phyloP scores from a whole-genome alignment of 352 stramenopile genomes.

The Thraustochytrium sp. region DNA sequence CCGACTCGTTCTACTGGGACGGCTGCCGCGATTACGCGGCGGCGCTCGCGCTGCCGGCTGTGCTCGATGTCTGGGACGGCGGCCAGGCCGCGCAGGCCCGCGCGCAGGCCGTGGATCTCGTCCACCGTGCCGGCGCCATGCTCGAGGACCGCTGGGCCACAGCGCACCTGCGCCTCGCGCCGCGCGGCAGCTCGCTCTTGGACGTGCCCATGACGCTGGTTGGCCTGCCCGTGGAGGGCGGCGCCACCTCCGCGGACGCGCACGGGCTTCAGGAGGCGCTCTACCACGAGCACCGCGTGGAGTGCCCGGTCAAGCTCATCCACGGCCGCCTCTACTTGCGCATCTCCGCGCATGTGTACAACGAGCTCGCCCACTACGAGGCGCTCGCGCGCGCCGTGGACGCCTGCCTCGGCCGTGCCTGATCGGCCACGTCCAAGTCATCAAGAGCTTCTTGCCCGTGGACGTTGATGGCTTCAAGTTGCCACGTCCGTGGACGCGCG shows the following conservation, averaged over 20 bases:
- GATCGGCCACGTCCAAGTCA: not conserved
- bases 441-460: not conserved
- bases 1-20: slow-evolving; percentile 85
- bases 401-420: not conserved
- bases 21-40: slow-evolving; percentile 81
- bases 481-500: slow-evolving; percentile 74
- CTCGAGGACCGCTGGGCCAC: slow-evolving; percentile 56
- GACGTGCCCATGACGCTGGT: slow-evolving; percentile 60
- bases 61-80: slow-evolving; percentile 71
- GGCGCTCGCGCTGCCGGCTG: slow-evolving; percentile 71
- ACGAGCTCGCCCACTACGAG: slow-evolving; percentile 71
- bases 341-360: slow-evolving; percentile 85
- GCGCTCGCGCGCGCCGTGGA: slow-evolving; percentile 51
- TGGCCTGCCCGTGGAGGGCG: slow-evolving; percentile 52
- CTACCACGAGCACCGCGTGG: slow-evolving; percentile 66
- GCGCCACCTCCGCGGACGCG: slow-evolving; percentile 66
- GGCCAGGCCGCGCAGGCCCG: slow-evolving; percentile 57
- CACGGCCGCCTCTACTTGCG: slow-evolving; percentile 73
- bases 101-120: slow-evolving; percentile 63
- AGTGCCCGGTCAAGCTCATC: slow-evolving; percentile 86
- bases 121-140: slow-evolving; percentile 64
- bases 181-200: not conserved
- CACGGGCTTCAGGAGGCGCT: slow-evolving; percentile 83
- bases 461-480: too few species aligned
- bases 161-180: not conserved